Evolutionary conservation across 768 basidiomycete species (phyloP).

Genomic region (Psilocybe azurescens): DNA sequence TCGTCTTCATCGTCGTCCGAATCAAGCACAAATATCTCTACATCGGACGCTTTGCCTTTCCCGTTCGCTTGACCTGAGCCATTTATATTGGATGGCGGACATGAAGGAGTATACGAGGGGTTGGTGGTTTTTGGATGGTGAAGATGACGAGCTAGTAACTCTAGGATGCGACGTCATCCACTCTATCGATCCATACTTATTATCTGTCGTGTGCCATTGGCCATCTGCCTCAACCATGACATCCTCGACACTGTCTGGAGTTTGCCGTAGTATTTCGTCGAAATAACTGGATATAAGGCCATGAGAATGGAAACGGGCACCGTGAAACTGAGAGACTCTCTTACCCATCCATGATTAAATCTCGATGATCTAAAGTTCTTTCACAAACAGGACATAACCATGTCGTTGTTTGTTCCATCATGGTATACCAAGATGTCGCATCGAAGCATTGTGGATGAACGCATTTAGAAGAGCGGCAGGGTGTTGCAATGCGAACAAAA

Average conservation of each 20-base stretch:
- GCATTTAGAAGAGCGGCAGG: slow-evolving; percentile 87
- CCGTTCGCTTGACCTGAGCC: slow-evolving; percentile 38
- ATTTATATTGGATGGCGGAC: slow-evolving; percentile 27
- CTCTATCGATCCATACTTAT: slow-evolving; percentile 74
- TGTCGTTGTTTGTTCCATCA: slow-evolving; percentile 96
- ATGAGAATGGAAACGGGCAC: neutral
- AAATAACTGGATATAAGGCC: slow-evolving; percentile 66
- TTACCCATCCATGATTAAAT: slow-evolving; percentile 92
- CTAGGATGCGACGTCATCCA: slow-evolving; percentile 70
- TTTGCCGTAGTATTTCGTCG: slow-evolving; percentile 79
- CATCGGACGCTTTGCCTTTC: slow-evolving; percentile 50
- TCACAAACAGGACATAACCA: slow-evolving; percentile 97
- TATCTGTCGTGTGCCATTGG: slow-evolving; percentile 93
- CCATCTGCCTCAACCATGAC: slow-evolving; percentile 94
- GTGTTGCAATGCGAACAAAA: slow-evolving; percentile 82
- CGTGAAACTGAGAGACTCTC: slow-evolving; percentile 1
- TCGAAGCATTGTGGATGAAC: slow-evolving; percentile 96
- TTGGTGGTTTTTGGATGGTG: slow-evolving; percentile 38
- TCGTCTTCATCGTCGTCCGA: slow-evolving; percentile 79
- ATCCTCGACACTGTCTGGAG: slow-evolving; percentile 84
- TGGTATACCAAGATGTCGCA: slow-evolving; percentile 89
- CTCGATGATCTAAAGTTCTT: slow-evolving; percentile 72
- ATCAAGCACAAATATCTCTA: slow-evolving; percentile 70
- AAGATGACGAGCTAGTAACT: slow-evolving; percentile 21
- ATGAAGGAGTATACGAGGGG: slow-evolving; percentile 19